These are phyloP conservation scores for Cryomyces minteri DNA, from an alignment of 495 filamentous ascomycete species.

Conservation along the genomic window DNA sequence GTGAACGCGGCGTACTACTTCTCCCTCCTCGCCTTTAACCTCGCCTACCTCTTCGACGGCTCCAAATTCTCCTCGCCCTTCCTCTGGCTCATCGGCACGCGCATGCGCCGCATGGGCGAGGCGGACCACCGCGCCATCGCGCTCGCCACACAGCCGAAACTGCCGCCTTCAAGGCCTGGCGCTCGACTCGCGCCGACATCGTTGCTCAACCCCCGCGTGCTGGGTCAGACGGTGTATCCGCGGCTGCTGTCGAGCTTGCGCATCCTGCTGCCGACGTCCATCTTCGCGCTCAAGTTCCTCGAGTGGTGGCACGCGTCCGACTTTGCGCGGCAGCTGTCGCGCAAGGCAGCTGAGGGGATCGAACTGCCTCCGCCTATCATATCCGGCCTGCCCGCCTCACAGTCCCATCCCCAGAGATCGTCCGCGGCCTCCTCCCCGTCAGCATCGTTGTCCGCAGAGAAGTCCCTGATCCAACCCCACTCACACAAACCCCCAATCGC, in stretches of 20 bases:
- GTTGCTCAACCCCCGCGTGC: conserved; percentile 50
- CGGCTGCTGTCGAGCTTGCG: conserved; percentile 53
- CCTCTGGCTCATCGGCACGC: conserved; percentile 74
- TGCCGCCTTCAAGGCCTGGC: conserved; percentile 29
- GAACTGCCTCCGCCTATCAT: conserved; percentile 77
- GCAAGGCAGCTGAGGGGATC: conserved; percentile 70
- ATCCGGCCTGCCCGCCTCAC: conserved; percentile 34
- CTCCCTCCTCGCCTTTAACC: conserved; percentile 71
- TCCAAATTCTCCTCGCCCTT: conserved; percentile 81
- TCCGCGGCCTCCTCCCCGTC: conserved; percentile 15
- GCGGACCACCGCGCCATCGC: conserved; percentile 81
- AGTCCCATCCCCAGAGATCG: conserved; percentile 7
- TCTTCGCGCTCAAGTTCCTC: conserved; percentile 94
- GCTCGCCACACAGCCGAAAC: conserved; percentile 28
- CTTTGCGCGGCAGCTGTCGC: conserved; percentile 78
- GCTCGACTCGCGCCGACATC: conserved; percentile 24
- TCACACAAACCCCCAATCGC: conserved; percentile 47
- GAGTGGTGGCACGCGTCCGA: conserved; percentile 99
- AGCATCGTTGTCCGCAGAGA: conserved; percentile 5
- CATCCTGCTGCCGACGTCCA: conserved; percentile 73
- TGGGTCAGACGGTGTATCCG: conserved; percentile 36
- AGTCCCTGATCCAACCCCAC: conserved; percentile 11
- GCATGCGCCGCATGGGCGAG: conserved; percentile 67
- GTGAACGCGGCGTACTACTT: conserved; percentile 92
- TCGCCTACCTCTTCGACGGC: conserved; percentile 87